Evolutionary conservation across 768 basidiomycete genomes (phyloP).

Genomic region (Russula compacta): DNA sequence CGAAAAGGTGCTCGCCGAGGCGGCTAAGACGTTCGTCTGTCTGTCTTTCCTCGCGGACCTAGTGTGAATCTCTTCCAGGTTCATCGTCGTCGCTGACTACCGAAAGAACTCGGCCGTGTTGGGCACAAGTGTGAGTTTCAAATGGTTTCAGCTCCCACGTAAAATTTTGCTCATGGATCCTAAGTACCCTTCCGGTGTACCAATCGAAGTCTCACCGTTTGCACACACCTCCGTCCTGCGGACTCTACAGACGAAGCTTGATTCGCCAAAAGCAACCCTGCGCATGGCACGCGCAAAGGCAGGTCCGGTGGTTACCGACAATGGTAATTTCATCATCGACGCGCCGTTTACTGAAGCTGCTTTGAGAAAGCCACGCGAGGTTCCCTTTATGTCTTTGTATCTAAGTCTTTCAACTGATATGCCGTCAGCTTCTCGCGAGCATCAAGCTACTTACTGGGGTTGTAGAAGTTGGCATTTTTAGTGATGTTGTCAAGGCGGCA

Average conservation of each 20-base stretch:
- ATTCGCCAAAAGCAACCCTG: slow-evolving; percentile 63
- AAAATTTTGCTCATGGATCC: slow-evolving; percentile 4
- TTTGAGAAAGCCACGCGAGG: slow-evolving; percentile 44
- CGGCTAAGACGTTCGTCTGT: slow-evolving; percentile 64
- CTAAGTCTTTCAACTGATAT: background rate
- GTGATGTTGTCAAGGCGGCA: slow-evolving; percentile 85
- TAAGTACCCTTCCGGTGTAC: slow-evolving; percentile 85
- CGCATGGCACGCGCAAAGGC: slow-evolving; percentile 93
- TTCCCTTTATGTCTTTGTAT: slow-evolving; percentile 40
- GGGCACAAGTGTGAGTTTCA: slow-evolving; percentile 64
- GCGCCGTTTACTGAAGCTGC: slow-evolving; percentile 72
- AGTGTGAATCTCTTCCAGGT: slow-evolving; percentile 35
- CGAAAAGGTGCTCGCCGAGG: slow-evolving; percentile 97
- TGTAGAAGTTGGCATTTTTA: slow-evolving; percentile 98
- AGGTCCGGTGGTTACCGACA: slow-evolving; percentile 94
- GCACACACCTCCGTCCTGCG: slow-evolving; percentile 85
- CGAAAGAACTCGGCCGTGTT: slow-evolving; percentile 83
- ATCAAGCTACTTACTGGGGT: slow-evolving; percentile 97
- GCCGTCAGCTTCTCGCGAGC: slow-evolving; percentile 53
- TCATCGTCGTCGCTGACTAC: slow-evolving; percentile 90
- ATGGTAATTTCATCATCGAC: slow-evolving; percentile 96
- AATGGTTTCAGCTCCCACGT: background rate
- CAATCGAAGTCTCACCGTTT: slow-evolving; percentile 94
- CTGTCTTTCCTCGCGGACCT: background rate
- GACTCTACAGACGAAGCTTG: slow-evolving; percentile 48